Conservation (phyloP, 2,329 filamentous ascomycete species). For the Ophiostoma angusticollis region DNA sequence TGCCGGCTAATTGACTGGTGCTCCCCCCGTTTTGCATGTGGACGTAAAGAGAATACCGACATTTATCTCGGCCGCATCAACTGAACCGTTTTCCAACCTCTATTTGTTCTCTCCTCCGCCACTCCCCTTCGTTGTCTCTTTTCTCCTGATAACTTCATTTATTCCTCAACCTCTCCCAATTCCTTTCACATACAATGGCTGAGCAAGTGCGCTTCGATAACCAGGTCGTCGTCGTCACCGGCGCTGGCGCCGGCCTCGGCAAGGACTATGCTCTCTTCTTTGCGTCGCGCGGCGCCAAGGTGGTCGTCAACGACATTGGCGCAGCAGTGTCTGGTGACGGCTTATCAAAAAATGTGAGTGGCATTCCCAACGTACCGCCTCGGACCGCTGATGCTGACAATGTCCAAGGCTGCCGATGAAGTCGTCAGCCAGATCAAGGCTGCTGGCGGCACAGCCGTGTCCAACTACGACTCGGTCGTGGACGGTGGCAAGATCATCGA, state of each 20-base stretch:
- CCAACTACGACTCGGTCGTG: constrained; percentile 94
- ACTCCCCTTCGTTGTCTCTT: too few relatives aligned
- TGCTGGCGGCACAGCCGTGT: constrained; percentile 86
- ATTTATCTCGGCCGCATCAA: neutral
- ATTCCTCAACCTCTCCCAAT: neutral
- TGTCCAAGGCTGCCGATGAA: constrained; percentile 58
- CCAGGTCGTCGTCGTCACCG: constrained; percentile 81
- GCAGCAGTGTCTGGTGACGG: constrained; percentile 37
- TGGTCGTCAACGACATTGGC: constrained; percentile 90
- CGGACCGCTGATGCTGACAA: too few relatives aligned
- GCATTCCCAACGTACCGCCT: too few relatives aligned
- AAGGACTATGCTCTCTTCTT: constrained; percentile 83
- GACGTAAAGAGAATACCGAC: constrained; percentile 4
- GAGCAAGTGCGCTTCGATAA: constrained; percentile 67
- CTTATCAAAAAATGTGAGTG: too few relatives aligned
- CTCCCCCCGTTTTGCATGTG: constrained; percentile 7
- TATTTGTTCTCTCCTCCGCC: neutral
- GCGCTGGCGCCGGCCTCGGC: constrained; percentile 70
- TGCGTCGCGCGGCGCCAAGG: constrained; percentile 62
- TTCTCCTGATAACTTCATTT: neutral
- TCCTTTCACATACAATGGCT: constrained; percentile 32
- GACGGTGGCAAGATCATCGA: constrained; percentile 90
- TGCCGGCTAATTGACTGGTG: constrained; percentile 1
- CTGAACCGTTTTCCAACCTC: neutral
- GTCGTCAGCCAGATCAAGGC: constrained; percentile 74